Evolutionary conservation across 1,284 basidiomycete species (phyloP).

Genomic region (Psilocybe mexicana): DNA sequence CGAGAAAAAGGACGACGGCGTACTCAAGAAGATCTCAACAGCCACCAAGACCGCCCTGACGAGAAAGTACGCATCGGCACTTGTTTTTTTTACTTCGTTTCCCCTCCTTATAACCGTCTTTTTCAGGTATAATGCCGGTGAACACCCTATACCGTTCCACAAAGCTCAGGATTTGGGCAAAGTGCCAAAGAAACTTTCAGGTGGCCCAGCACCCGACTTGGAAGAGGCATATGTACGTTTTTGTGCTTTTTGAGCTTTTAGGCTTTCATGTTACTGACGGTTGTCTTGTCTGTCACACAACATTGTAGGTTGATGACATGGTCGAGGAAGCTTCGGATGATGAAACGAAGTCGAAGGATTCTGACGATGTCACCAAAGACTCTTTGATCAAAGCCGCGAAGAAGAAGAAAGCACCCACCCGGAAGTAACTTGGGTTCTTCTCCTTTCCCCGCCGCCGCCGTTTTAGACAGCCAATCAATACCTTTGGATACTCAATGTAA

Average conservation of each 20-base stretch:
- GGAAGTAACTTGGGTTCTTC: slow-evolving; percentile 9
- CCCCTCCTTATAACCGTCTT: background rate
- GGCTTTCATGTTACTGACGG: background rate
- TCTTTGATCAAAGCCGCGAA: slow-evolving; percentile 50
- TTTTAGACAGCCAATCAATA: background rate
- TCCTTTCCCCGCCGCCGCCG: background rate
- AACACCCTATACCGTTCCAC: slow-evolving; percentile 92
- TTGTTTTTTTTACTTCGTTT: slow-evolving; percentile 1
- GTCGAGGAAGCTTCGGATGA: slow-evolving; percentile 52
- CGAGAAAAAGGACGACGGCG: slow-evolving; percentile 68
- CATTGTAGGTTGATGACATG: slow-evolving; percentile 47
- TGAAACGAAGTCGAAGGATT: slow-evolving; percentile 41
- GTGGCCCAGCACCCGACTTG: slow-evolving; percentile 78
- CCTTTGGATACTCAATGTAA: background rate
- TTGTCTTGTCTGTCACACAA: slow-evolving; percentile 1
- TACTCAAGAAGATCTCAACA: slow-evolving; percentile 83
- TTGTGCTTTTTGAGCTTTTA: background rate
- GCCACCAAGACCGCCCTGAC: slow-evolving; percentile 88
- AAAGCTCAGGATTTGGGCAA: slow-evolving; percentile 80
- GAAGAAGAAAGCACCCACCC: slow-evolving; percentile 36
- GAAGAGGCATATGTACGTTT: slow-evolving; percentile 78
- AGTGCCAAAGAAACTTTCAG: slow-evolving; percentile 73
- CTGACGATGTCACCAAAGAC: slow-evolving; percentile 46
- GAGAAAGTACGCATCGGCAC: slow-evolving; percentile 58
- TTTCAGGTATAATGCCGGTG: slow-evolving; percentile 79